Base-by-base conservation (phyloP, 768 basidiomycete genomes). In the Imleria badia region DNA sequence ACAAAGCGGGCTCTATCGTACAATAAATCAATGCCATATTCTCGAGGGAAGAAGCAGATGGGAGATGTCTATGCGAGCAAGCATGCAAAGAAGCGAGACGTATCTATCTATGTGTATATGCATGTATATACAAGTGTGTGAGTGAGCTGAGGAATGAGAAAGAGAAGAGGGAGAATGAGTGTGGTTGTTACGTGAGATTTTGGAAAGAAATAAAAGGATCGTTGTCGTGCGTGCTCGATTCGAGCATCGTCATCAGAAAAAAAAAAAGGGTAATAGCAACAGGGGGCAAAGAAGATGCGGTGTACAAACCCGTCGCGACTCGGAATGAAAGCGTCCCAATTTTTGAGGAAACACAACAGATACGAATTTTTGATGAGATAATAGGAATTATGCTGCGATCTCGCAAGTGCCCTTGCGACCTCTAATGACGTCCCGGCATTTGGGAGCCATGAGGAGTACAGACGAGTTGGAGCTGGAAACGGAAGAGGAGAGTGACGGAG, bases 81-180 rank as follows among this genome's bases (percentile, higher is more conserved):
- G 61, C 61, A 63, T 68, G 66, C 66, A 54, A 56, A 33, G 55
- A 63, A 54, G 39, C 17, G 52, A 41, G 36, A 31, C 51, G 52
- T 35, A 67, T 71, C 66, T 72, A 70, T 69, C 65, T 66, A 72
- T 70, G 68, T 61, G 68, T 72, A 70, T 72, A 63, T 70, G 64
- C 64, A 67, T 68, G 70, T 72, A 69, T 72, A 68, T 70, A 72
- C 63, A 67, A 62, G 49, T 70, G 67, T 65, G 59, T 65, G 69
- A 68, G 67, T 60, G 62, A 60, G 47, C 47, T 31, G 57, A 59
- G 51, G 1, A 55, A 59, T 40, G 57, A 53, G 54, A 54, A 56
- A 42, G 12, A 51, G 26, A 30, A 39, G 23, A 22, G 5, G 12
- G 46, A 54, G 17, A 68, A 69, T 30, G 67, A 71, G 62, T 50